Evolutionary conservation across 352 stramenopile species (phyloP), one percentile per base, ranked within the genome.

Genomic region (Pythium scleroteichum): DNA sequence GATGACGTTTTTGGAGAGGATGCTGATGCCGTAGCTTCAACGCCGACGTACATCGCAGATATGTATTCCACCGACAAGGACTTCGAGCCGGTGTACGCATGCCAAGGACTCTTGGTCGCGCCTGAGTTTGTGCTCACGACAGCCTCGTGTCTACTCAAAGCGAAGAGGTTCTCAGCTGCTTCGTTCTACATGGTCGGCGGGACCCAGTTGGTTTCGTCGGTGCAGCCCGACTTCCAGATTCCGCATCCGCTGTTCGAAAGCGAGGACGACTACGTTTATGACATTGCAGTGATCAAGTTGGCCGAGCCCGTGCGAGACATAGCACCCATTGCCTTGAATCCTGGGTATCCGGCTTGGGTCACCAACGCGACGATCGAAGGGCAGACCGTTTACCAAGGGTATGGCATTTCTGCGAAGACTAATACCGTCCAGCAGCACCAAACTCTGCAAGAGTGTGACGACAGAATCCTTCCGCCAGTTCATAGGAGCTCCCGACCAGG

Each of bases 81-180:
- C 33, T 46, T 8, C n/a, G 41, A 33, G 0, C 2, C 5, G 6
- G 10, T 8, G 1, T 17, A 6, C 4, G 14, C 3, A 2, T 74
- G 67, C 40, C 12, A 23, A 1, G 67, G 67, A 20, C 39, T 66
- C 1, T 35, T 74, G 23, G 53, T 74, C 33, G 57, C 62, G 16
- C 58, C 56, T 1, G 42, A 61, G 17, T 69, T 57, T 53, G 49
- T 74, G 23, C 45, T 74, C 19, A 74, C 67, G 1, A 66, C 58
- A 10, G 67, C 67, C 5, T 69, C 65, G 14, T 74, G 67, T 64
- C 40, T 67, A 0, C 14, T 13, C 22, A 33, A 14, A 26, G 16
- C 44, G 0, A 17, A 3, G 20, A 19, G 14, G 3, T 7, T 1
- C 41, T 59, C 41, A 26, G 32, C 2, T 38, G 1, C 14, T 47